phyloP scores from a whole-genome alignment of 1,284 basidiomycete genomes.

The Phellopilus nigrolimitatus region DNA sequence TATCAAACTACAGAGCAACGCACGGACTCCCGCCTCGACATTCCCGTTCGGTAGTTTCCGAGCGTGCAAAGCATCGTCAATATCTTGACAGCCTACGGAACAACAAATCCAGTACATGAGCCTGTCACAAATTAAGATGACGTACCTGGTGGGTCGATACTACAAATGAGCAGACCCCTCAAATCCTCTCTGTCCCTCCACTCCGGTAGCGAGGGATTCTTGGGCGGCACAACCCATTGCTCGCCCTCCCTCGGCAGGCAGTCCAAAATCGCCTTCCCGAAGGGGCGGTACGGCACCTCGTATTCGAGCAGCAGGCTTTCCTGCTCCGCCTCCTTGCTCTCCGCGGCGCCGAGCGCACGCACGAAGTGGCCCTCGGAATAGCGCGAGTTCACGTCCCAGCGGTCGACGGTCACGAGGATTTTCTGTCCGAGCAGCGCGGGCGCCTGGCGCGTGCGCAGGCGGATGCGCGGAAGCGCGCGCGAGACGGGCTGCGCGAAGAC shows the following conservation, averaged over 20 bases:
- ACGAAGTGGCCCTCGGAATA: constrained; percentile 99
- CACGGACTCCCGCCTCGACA: constrained; percentile 96
- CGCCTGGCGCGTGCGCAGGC: constrained; percentile 92
- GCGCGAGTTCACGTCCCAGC: constrained; percentile 82
- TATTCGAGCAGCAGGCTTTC: constrained; percentile 94
- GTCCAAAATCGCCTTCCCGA: constrained; percentile 90
- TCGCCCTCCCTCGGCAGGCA: constrained; percentile 92
- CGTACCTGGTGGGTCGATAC: constrained; percentile 92
- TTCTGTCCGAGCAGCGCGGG: constrained; percentile 87
- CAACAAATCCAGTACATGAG: no score
- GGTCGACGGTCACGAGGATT: constrained; percentile 92
- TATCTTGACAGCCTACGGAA: constrained; percentile 92
- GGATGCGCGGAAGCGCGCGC: constrained; percentile 88
- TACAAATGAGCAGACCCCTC: constrained; percentile 85
- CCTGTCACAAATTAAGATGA: constrained; percentile 16
- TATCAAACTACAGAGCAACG: constrained; percentile 37
- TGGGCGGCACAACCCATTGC: constrained; percentile 87
- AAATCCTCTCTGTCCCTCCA: constrained; percentile 92
- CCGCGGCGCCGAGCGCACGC: constrained; percentile 84
- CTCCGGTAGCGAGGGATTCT: constrained; percentile 45
- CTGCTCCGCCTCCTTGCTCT: constrained; percentile 95
- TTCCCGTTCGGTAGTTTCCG: constrained; percentile 86
- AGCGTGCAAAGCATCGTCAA: constrained; percentile 98
- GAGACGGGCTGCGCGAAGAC: constrained; percentile 96
- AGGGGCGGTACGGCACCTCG: constrained; percentile 95